phyloP scores from a whole-genome alignment of 23 red algal genomes.

The Gracilaria gracilis region DNA sequence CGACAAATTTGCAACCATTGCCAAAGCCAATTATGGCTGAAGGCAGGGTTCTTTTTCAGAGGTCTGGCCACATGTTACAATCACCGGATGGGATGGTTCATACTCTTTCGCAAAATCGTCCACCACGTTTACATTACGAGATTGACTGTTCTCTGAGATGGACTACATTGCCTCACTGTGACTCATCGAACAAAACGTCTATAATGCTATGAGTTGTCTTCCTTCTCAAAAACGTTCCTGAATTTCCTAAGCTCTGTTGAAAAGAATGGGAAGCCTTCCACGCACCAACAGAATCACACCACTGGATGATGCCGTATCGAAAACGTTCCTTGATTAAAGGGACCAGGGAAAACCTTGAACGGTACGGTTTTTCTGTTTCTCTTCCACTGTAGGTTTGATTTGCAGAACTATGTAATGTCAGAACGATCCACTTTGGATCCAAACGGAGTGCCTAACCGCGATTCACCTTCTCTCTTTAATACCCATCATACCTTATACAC shows the following conservation, averaged over 20 bases:
- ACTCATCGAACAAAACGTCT: conserved; percentile 4
- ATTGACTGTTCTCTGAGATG: neutral
- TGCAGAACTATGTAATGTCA: neutral
- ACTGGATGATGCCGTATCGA: neutral
- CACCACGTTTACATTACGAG: neutral
- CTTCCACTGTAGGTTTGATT: neutral
- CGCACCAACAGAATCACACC: neutral
- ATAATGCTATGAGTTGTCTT: neutral
- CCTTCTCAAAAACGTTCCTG: neutral
- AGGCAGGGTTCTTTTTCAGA: neutral
- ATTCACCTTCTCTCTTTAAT: neutral
- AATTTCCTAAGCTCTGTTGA: neutral
- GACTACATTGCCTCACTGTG: neutral
- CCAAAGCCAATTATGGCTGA: neutral
- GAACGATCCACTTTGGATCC: neutral
- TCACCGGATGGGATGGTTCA: conserved; percentile 4
- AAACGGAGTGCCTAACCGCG: neutral
- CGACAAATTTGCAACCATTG: neutral
- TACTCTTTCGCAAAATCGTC: neutral
- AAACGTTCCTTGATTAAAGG: neutral
- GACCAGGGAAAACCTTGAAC: neutral
- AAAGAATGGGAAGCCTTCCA: conserved; percentile 4
- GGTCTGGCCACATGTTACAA: neutral
- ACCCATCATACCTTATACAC: conserved; percentile 2
- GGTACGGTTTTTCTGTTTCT: neutral